These are phyloP conservation scores for Alnus glutinosa DNA, from an alignment of 306 rosid genomes.

Conservation along the genomic window DNA sequence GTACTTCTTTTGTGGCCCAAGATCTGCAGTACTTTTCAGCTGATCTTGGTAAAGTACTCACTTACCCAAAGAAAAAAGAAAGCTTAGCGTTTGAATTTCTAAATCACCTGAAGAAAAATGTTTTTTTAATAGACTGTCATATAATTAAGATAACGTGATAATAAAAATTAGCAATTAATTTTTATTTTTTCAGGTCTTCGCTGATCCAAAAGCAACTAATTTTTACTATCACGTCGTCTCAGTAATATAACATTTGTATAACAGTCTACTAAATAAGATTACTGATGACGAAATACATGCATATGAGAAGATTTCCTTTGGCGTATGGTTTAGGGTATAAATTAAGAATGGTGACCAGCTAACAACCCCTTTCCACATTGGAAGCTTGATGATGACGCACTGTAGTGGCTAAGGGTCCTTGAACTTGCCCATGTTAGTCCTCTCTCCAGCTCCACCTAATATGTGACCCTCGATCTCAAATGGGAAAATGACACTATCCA, in stretches of 20 bases:
- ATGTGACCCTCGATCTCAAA: conserved; percentile 45
- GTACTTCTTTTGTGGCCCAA: not conserved
- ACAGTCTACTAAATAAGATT: too few species aligned
- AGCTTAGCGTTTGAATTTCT: too few species aligned
- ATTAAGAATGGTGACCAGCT: conserved; percentile 45
- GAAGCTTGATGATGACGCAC: conserved; percentile 25
- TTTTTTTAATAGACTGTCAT: too few species aligned
- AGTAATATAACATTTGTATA: too few species aligned
- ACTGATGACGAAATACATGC: not conserved
- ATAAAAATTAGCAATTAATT: too few species aligned
- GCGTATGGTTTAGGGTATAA: not conserved
- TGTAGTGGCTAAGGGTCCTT: conserved; percentile 38
- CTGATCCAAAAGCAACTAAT: too few species aligned
- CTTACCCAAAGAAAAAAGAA: not conserved
- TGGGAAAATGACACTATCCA: conserved; percentile 40
- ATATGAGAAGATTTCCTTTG: conserved; percentile 2
- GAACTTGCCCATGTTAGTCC: conserved; percentile 60
- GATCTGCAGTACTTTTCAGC: not conserved
- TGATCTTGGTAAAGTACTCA: not conserved
- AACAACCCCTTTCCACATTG: conserved; percentile 52
- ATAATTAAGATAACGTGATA: too few species aligned
- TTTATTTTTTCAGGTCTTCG: too few species aligned
- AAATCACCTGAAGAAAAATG: too few species aligned
- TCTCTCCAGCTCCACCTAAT: conserved; percentile 44
- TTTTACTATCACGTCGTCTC: too few species aligned